phyloP scores from a whole-genome alignment of 257 asterid species.

The Buddleja alternifolia region DNA sequence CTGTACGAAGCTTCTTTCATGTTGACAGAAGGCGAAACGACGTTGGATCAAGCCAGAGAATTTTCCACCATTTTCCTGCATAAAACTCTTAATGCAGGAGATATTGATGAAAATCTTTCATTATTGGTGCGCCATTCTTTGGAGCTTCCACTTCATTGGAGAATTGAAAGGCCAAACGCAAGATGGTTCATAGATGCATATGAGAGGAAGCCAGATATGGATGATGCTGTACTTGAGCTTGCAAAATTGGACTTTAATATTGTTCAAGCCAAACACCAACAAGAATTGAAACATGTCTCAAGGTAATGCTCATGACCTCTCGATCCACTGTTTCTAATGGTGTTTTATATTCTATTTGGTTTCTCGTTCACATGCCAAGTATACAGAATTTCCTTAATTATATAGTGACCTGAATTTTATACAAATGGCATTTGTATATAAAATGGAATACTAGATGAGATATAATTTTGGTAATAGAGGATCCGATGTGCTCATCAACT shows the following conservation, averaged over 20 bases:
- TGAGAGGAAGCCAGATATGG: slow-evolving; percentile 12
- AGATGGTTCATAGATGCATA: slow-evolving; percentile 38
- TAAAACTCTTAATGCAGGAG: not conserved
- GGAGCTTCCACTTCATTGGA: slow-evolving; percentile 45
- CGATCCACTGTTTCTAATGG: too few relatives aligned
- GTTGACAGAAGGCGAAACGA: slow-evolving; percentile 22
- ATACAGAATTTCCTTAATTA: too few relatives aligned
- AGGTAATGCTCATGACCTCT: slow-evolving; percentile 16
- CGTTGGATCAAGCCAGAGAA: slow-evolving; percentile 30
- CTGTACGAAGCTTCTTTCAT: slow-evolving; percentile 45
- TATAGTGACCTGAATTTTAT: too few relatives aligned
- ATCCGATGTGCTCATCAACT: too few relatives aligned
- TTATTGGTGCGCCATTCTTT: slow-evolving; percentile 27
- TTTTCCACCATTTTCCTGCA: slow-evolving; percentile 13
- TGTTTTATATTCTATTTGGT: too few relatives aligned
- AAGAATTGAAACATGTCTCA: slow-evolving; percentile 34
- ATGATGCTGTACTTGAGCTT: slow-evolving; percentile 32
- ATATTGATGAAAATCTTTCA: slow-evolving; percentile 9
- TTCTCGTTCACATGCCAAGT: too few relatives aligned
- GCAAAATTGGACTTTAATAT: slow-evolving; percentile 42
- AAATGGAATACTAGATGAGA: too few relatives aligned
- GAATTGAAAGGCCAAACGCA: slow-evolving; percentile 30
- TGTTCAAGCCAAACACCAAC: slow-evolving; percentile 30
- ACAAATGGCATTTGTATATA: too few relatives aligned
- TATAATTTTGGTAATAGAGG: too few relatives aligned